Percentiles rank a stretch among this genome's conserved stretches.
Evolutionary conservation across 768 basidiomycete species (phyloP).

Genomic region (Grammothele lineata): DNA sequence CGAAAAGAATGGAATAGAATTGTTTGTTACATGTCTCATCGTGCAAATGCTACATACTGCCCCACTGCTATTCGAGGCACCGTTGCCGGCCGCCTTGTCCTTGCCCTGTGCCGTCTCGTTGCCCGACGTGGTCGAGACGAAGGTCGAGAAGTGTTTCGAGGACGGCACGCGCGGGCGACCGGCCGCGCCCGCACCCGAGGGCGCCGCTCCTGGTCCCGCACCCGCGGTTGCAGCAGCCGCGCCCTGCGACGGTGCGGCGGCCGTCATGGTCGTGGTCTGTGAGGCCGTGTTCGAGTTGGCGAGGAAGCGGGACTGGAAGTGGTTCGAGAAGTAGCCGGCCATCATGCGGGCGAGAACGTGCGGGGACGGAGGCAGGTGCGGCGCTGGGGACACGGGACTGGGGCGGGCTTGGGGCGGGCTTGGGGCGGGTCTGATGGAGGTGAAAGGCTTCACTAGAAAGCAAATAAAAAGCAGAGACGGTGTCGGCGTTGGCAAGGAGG

Average conservation of each 20-base stretch:
- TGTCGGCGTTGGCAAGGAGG: not conserved
- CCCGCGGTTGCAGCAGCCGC: no score
- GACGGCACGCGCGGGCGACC: slow-evolving; percentile 47
- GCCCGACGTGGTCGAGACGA: slow-evolving; percentile 40
- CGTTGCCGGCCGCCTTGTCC: slow-evolving; percentile 35
- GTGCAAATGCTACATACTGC: no score
- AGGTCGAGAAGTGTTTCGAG: slow-evolving; percentile 76
- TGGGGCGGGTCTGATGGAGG: no score
- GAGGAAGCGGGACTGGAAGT: slow-evolving; percentile 68
- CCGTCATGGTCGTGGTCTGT: slow-evolving; percentile 15
- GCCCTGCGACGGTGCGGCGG: slow-evolving; percentile 25
- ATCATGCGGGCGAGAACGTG: no score
- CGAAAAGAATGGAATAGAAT: no score
- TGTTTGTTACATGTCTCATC: no score
- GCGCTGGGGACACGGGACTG: not conserved
- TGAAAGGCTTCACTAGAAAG: not conserved
- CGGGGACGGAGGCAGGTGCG: no score
- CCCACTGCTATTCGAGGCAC: slow-evolving; percentile 34
- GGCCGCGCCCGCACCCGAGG: slow-evolving; percentile 20
- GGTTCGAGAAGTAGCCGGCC: slow-evolving; percentile 77
- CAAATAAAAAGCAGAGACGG: slow-evolving; percentile 3
- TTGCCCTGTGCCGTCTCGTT: slow-evolving; percentile 41
- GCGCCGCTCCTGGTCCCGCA: no score
- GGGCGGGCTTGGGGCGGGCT: not conserved
- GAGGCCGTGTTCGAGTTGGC: slow-evolving; percentile 38